Evolutionary conservation across 164 flowering plant species (phyloP).

Genomic region (Umbilicus rupestris): DNA sequence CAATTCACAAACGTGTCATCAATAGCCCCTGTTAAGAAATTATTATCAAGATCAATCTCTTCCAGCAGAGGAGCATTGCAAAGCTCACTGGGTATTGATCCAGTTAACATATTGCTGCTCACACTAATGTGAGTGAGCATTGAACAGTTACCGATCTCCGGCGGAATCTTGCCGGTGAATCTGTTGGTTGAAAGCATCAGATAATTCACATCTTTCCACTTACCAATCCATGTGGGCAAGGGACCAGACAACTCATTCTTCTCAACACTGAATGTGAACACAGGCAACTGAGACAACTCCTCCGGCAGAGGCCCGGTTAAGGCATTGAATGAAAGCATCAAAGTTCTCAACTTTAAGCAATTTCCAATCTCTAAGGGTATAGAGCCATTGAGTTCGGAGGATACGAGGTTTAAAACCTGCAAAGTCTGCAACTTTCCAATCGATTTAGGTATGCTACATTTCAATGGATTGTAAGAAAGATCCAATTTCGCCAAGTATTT

Average conservation of each 20-base stretch:
- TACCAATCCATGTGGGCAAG: conserved; percentile 65
- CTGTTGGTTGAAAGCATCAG: conserved; percentile 42
- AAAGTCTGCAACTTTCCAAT: conserved; percentile 47
- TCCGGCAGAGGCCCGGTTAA: conserved; percentile 54
- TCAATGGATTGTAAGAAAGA: conserved; percentile 56
- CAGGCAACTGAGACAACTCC: conserved; percentile 38
- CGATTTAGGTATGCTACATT: conserved; percentile 42
- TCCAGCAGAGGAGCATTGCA: conserved; percentile 39
- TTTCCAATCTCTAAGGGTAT: conserved; percentile 56
- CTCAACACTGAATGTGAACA: conserved; percentile 52
- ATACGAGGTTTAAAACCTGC: conserved; percentile 34
- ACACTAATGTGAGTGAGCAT: conserved; percentile 38
- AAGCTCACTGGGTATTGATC: conserved; percentile 48
- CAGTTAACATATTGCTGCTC: conserved; percentile 42
- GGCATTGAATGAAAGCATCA: conserved; percentile 61
- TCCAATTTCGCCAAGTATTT: conserved; percentile 36
- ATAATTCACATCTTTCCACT: conserved; percentile 40
- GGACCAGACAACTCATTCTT: conserved; percentile 55
- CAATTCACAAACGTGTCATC: conserved; percentile 39
- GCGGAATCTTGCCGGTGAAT: conserved; percentile 52
- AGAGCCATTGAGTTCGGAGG: conserved; percentile 51
- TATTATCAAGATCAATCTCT: conserved; percentile 56
- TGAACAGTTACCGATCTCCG: conserved; percentile 62
- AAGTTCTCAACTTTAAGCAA: conserved; percentile 36
- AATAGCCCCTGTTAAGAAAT: conserved; percentile 43